Evolutionary conservation across 116 monocot species (phyloP), one percentile per base, ranked within the genome.

Genomic region (Trichopus zeylanicus): DNA sequence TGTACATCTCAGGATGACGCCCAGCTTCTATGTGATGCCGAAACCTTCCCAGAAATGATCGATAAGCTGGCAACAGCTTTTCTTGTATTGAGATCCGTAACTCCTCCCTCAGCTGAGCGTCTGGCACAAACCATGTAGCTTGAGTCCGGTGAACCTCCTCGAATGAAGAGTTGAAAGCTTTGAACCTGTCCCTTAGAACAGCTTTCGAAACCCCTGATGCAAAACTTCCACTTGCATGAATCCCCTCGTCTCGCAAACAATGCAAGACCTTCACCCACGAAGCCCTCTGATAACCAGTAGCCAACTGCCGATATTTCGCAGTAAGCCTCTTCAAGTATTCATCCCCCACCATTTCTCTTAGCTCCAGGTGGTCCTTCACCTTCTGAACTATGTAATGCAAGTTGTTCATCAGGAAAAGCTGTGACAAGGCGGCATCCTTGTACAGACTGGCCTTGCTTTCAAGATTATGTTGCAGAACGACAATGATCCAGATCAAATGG

Each of bases 381-480:
- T 95, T 90, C 15, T 90, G 53, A 7, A 87, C 81, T 32, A 95
- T 90, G 60, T 95, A 95, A 57, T 87, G 84, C 7, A 81, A 63
- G 52, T 89, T 94, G 76, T 94, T 94, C 83, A 86, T 86, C 38
- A 89, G 22, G 72, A 89, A 94, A 26, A 89, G 51, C 63, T 84
- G 70, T 0, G 73, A 57, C 32, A 89, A 62, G 4, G 86, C 64
- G 13, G 35, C 8, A 53, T 89, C 86, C 57, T 59, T 78, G 71
- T 94, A 94, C 1, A 73, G 66, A n/a, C 42, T 67, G 0, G 94
- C 77, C 74, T 89, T 89, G 24, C 32, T 71, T 53, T 83, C 78
- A 0, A 94, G 70, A 58, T 89, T 94, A 53, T 30, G 42, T 29
- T 78, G 64, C 7, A 89, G 76, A 5, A 81, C 65, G 3, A 59